Evolutionary conservation across 2,329 filamentous ascomycete genomes (phyloP).

Genomic region (Trichoderma aggressivum): DNA sequence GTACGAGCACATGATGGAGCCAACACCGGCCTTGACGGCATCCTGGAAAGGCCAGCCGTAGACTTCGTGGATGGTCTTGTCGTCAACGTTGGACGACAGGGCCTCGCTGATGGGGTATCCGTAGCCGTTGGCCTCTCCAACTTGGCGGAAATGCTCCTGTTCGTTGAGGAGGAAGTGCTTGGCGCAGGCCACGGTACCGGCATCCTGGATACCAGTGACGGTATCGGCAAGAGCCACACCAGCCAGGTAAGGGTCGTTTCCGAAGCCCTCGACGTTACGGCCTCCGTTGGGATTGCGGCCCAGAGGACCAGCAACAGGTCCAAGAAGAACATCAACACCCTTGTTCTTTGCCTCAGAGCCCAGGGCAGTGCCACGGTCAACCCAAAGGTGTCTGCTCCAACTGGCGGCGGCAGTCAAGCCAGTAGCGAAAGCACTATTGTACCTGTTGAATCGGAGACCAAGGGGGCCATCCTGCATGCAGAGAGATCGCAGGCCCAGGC

Average conservation of each 20-base stretch:
- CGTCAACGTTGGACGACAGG: conserved; percentile 61
- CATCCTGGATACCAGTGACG: conserved; percentile 75
- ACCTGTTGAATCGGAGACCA: conserved; percentile 74
- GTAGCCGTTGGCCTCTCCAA: conserved; percentile 47
- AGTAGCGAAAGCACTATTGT: conserved; percentile 75
- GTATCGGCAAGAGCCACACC: conserved; percentile 70
- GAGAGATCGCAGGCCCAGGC: conserved; percentile 67
- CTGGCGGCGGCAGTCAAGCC: conserved; percentile 80
- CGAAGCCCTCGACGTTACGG: conserved; percentile 64
- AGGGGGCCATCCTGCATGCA: conserved; percentile 86
- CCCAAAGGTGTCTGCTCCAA: conserved; percentile 70
- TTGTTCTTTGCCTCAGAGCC: conserved; percentile 67
- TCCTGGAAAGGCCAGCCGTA: conserved; percentile 79
- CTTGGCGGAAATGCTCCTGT: conserved; percentile 74
- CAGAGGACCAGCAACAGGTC: conserved; percentile 46
- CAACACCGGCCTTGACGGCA: conserved; percentile 64
- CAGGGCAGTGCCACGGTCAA: conserved; percentile 46
- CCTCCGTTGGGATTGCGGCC: conserved; percentile 46
- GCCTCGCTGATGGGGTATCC: conserved; percentile 62
- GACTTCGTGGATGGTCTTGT: conserved; percentile 71
- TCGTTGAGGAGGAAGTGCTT: conserved; percentile 76
- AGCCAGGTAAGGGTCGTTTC: conserved; percentile 70
- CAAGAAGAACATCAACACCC: conserved; percentile 70
- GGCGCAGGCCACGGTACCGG: conserved; percentile 77
- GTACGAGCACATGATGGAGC: conserved; percentile 65